These are phyloP conservation scores for Elsinoe fawcettii DNA, from an alignment of 2,329 filamentous ascomycete genomes.

Conservation along the genomic window DNA sequence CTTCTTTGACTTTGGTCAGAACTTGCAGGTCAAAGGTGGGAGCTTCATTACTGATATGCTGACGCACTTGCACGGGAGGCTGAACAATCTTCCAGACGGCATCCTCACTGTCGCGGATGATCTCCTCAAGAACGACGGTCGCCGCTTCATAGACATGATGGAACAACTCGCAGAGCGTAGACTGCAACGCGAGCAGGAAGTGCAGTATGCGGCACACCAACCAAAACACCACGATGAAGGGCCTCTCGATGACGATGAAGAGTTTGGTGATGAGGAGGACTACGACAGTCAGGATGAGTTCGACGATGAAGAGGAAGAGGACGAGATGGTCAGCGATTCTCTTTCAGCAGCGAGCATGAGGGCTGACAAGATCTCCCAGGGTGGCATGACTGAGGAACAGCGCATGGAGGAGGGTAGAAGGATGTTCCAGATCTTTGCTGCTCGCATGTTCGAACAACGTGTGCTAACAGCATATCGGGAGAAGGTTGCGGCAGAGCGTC, in stretches of 20 bases:
- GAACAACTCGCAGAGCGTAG: constrained; percentile 94
- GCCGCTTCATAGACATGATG: constrained; percentile 99
- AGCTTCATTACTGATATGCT: constrained; percentile 26
- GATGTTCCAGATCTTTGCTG: constrained; percentile 99
- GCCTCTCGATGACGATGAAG: constrained; percentile 64
- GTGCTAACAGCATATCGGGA: constrained; percentile 96
- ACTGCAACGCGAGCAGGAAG: constrained; percentile 94
- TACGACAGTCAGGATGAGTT: constrained; percentile 57
- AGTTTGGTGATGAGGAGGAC: constrained; percentile 66
- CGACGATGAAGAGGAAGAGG: constrained; percentile 54
- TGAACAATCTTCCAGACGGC: constrained; percentile 59
- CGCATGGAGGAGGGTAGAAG: constrained; percentile 96
- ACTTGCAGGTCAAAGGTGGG: constrained; percentile 82
- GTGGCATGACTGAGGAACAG: constrained; percentile 94
- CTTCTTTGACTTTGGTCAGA: constrained; percentile 97
- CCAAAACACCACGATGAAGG: constrained; percentile 61
- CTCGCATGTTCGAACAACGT: constrained; percentile 97
- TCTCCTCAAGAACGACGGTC: constrained; percentile 95
- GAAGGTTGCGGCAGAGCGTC: constrained; percentile 88
- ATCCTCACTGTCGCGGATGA: constrained; percentile 98
- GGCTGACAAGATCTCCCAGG: constrained; percentile 46
- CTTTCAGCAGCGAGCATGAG: constrained; percentile 12
- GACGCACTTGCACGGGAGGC: constrained; percentile 29
- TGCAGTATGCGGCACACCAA: constrained; percentile 58
- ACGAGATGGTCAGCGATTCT: constrained; percentile 49